Base-by-base conservation (phyloP, 345 rosid genomes). In the Firmiana major region DNA sequence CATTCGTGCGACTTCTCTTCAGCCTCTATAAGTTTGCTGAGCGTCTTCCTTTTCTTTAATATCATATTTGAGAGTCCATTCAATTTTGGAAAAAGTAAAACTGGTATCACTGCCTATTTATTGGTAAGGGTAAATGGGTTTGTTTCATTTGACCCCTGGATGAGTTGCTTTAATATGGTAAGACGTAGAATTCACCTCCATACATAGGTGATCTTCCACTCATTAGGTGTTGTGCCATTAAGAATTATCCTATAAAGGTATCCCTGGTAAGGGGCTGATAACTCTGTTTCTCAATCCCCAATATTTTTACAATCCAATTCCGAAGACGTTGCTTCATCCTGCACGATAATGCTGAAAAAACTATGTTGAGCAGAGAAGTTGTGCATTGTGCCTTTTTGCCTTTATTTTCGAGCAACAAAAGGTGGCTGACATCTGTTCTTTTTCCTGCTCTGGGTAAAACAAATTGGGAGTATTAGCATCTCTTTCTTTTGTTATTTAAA, bases 391-490 rank as follows among this genome's bases (percentile, higher is more conserved):
- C 85, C 88, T 65, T 83, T 78, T 83, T 78, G 82, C 80, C 85
- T 77, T 84, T 83, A 87, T 79, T 84, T 84, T 84, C 85, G 9
- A 87, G 90, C 89, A 54, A 81, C 87, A 69, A 85, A 84, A 84
- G 92, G 89, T 82, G 91, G 81, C 77, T 70, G 85, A 70, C 83
- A 71, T 81, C 86, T 82, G 75, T 83, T 81, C 80, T 82, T 81
- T 80, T 88, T 84, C 82, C 84, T 79, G 81, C 80, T 71, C 82
- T 83, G 63, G 94, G 93, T 90, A 88, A 88, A 86, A 77, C 54
- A 81, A 59, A 59, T 85, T 16, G 86, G 94, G 95, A 92, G 97
- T 92, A 86, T 58, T 84, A 79, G 85, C 84, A 78, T 84, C 85
- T 84, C 84, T 85, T 74, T 86, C 87, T 88, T 84, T 89, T 68